phyloP scores from a whole-genome alignment of 805 yeast species.

The Lipomyces chichibuensis region DNA sequence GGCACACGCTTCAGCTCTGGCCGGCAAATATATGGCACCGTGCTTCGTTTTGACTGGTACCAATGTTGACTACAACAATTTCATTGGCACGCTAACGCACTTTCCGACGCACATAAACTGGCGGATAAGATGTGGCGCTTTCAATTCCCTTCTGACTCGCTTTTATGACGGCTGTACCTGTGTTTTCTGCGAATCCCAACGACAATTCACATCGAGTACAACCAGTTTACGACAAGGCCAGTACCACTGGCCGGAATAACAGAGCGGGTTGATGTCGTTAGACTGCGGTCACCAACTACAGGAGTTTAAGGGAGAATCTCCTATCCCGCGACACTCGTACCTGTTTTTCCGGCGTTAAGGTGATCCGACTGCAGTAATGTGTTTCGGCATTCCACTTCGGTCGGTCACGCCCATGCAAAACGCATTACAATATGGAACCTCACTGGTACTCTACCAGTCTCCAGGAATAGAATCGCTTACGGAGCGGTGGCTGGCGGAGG shows the following conservation, averaged over 20 bases:
- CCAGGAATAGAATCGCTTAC: neutral
- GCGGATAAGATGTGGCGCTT: slow-evolving; percentile 6
- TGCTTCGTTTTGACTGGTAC: slow-evolving; percentile 17
- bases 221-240: slow-evolving; percentile 11
- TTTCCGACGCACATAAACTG: neutral
- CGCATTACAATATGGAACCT: neutral
- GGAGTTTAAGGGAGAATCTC: neutral
- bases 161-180: slow-evolving; percentile 18
- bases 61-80: slow-evolving; percentile 19
- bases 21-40: slow-evolving; percentile 19
- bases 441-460: neutral
- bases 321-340: slow-evolving; percentile 13
- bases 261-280: slow-evolving; percentile 11
- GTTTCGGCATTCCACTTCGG: slow-evolving; percentile 8
- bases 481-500: too few species aligned
- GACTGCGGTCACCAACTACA: slow-evolving; percentile 3
- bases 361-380: slow-evolving; percentile 8
- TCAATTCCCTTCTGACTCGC: slow-evolving; percentile 8
- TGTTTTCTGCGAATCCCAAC: slow-evolving; percentile 22
- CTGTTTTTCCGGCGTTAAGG: neutral
- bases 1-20: slow-evolving; percentile 38
- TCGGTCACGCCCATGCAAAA: slow-evolving; percentile 2
- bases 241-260: slow-evolving; percentile 4
- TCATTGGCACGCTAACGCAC: neutral
- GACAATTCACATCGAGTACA: neutral